Base-by-base conservation (phyloP, 352 stramenopile species). In the Thalassiosira delicatula region DNA sequence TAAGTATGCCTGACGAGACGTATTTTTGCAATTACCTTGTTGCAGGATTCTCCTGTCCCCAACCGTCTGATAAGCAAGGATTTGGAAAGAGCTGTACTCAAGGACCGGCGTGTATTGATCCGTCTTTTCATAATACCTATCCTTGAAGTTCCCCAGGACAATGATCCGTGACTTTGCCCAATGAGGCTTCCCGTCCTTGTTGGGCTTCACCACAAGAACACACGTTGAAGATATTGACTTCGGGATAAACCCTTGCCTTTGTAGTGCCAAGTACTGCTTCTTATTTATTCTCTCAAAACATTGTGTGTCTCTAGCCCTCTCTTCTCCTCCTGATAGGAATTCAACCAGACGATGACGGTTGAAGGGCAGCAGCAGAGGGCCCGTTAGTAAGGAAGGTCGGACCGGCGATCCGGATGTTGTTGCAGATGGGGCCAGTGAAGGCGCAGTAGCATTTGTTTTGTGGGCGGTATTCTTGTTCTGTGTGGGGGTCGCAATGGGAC, bases 1-100 rank as follows among this genome's bases (percentile, higher is more conserved):
- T 19, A 60, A 23, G 1, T 2, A 33, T 21, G 51, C 51, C 4
- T 60, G 3, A 27, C 51, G 32, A 12, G 32, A 60, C 3, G 51
- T 23, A 27, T 60, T 60, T 27, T 60, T 60, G n/a, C 51, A 60
- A 14, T 60, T 27, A 14, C 51, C 25, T 60, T 60, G 51, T 60
- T 60, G 51, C n/a, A 60, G 17, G 14, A 60, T 60, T 7, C n/a
- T 19, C 19, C 19, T 29, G 5, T 60, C 25, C 3, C 11, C n/a
- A 30, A 60, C 51, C 7, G 2, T 2, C 8, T 33, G 4, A 12
- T 19, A 32, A 23, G 5, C 11, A 33, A 32, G n/a, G 32, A 60
- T 3, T 3, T 23, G n/a, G n/a, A 60, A 14, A 14, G 5, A 25
- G 4, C 2, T 25, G 51, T 12, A 60, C 11, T 29, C 19, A 23